phyloP scores from a whole-genome alignment of 129 eudicot genomes.

The Centrapalus pauciflorus region DNA sequence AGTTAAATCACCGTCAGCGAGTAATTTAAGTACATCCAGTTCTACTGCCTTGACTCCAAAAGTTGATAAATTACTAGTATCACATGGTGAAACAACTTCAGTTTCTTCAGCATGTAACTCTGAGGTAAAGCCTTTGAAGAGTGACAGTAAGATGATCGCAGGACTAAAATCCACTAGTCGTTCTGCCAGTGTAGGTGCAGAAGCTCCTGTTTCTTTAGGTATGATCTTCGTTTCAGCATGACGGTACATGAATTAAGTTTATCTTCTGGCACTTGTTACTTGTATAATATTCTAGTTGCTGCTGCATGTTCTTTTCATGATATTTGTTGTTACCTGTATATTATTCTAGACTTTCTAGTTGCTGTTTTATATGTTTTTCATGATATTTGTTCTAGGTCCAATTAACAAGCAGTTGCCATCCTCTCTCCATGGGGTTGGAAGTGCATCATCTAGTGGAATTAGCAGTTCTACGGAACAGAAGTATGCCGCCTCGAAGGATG shows the following conservation, averaged over 20 bases:
- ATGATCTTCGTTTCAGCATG: neutral
- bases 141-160: constrained; percentile 41
- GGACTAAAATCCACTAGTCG: constrained; percentile 42
- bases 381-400: constrained; percentile 41
- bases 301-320: too few species aligned
- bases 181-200: constrained; percentile 31
- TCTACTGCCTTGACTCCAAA: constrained; percentile 40
- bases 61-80: constrained; percentile 37
- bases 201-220: constrained; percentile 41
- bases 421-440: constrained; percentile 29
- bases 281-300: neutral
- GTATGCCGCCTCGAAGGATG: constrained; percentile 36
- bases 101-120: constrained; percentile 33
- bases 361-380: too few species aligned
- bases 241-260: neutral
- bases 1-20: constrained; percentile 37
- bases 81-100: constrained; percentile 38
- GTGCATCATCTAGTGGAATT: constrained; percentile 37
- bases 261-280: neutral
- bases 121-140: constrained; percentile 38
- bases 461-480: constrained; percentile 40
- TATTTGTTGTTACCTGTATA: too few species aligned
- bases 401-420: constrained; percentile 51
- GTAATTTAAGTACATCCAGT: constrained; percentile 30
- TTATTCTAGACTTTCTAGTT: too few species aligned